Conservation (phyloP, 768 basidiomycete genomes). For the Leccinum imitatum region DNA sequence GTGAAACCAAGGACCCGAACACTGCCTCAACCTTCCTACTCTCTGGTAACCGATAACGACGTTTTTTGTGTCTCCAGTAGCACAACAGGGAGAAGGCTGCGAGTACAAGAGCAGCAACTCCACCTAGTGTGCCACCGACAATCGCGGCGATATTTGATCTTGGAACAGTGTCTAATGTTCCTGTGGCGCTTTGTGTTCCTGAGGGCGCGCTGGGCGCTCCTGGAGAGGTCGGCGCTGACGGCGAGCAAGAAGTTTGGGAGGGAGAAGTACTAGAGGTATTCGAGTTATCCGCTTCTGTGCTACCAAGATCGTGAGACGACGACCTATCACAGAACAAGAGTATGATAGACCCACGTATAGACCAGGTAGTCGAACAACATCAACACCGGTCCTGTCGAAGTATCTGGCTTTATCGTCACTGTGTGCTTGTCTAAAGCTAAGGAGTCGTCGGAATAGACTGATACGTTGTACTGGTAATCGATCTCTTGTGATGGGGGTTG, state of each 20-base stretch:
- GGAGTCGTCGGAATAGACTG: constrained; percentile 13
- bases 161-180: background rate
- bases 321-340: background rate
- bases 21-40: background rate
- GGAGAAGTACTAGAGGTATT: background rate
- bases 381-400: background rate
- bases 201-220: background rate
- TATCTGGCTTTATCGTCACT: constrained; percentile 8
- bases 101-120: background rate
- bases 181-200: background rate
- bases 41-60: background rate
- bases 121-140: constrained; percentile 13
- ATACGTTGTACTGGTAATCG: constrained; percentile 16
- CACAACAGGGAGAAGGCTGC: constrained; percentile 1
- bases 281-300: background rate
- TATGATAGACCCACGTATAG: background rate
- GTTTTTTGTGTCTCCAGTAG: constrained; percentile 1
- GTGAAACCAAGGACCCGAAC: background rate
- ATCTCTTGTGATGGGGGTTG: constrained; percentile 1
- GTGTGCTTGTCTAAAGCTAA: constrained; percentile 6
- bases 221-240: background rate
- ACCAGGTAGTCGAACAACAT: constrained; percentile 18
- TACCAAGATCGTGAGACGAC: background rate
- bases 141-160: constrained; percentile 3
- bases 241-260: background rate